Evolutionary conservation across 2,329 filamentous ascomycete genomes (phyloP).

Genomic region (Trichoderma lentiforme): DNA sequence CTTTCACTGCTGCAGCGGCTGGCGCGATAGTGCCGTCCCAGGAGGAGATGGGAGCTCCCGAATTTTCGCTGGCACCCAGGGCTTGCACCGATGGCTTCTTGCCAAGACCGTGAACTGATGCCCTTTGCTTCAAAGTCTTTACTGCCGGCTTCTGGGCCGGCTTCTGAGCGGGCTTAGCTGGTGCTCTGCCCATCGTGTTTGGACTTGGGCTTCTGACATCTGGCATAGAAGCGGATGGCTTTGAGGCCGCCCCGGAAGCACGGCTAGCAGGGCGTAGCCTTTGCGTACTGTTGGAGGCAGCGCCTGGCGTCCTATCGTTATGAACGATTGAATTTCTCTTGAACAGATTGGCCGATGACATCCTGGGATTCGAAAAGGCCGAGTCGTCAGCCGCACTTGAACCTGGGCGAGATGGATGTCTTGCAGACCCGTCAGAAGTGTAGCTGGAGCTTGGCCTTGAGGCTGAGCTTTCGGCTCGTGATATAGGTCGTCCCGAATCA

Average conservation of each 20-base stretch:
- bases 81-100: conserved; percentile 52
- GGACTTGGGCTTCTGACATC: conserved; percentile 38
- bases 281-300: conserved; percentile 25
- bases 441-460: conserved; percentile 57
- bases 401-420: conserved; percentile 50
- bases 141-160: conserved; percentile 46
- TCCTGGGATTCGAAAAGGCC: conserved; percentile 38
- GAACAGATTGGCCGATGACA: conserved; percentile 43
- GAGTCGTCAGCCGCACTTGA: conserved; percentile 50
- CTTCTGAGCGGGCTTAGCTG: conserved; percentile 42
- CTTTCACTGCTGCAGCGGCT: conserved; percentile 20
- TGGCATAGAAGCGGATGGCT: conserved; percentile 27
- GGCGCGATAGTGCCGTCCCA: conserved; percentile 34
- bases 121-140: conserved; percentile 47
- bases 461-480: conserved; percentile 42
- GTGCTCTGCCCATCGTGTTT: conserved; percentile 32
- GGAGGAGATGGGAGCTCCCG: conserved; percentile 16
- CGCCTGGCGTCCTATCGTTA: conserved; percentile 31
- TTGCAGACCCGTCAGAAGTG: conserved; percentile 58
- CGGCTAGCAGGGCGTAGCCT: conserved; percentile 27
- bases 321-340: conserved; percentile 43
- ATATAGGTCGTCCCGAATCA: conserved; percentile 56
- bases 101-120: conserved; percentile 52
- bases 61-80: conserved; percentile 26
- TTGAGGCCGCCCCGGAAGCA: conserved; percentile 23